Evolutionary conservation across 768 basidiomycete genomes (phyloP).

Genomic region (Amanita inopinata): DNA sequence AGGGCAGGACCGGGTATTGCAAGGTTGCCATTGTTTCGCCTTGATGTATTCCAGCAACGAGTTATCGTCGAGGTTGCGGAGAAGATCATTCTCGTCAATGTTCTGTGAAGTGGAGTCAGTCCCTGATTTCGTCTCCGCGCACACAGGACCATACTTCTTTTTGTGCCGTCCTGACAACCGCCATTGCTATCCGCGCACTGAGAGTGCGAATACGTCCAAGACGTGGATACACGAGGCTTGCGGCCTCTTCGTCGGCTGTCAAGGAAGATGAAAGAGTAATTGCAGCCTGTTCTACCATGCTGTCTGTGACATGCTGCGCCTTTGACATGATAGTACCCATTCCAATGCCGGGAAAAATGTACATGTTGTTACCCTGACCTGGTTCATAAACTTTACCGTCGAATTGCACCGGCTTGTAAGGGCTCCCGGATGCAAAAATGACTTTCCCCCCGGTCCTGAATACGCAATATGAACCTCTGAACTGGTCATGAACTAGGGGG

Average conservation of each 20-base stretch:
- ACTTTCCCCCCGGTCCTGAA: constrained; percentile 52
- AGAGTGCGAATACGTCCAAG: constrained; percentile 58
- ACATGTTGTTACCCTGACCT: constrained; percentile 80
- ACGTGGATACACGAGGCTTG: constrained; percentile 59
- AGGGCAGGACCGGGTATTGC: constrained; percentile 17
- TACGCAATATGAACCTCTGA: neutral
- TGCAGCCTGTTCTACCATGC: constrained; percentile 60
- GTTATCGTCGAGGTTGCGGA: constrained; percentile 38
- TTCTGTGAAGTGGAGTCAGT: constrained; percentile 18
- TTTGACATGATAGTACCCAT: constrained; percentile 52
- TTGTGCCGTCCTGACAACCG: constrained; percentile 58
- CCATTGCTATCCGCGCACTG: constrained; percentile 48
- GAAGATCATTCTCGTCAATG: constrained; percentile 35
- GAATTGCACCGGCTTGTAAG: constrained; percentile 46
- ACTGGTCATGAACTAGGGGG: neutral
- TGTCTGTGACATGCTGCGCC: constrained; percentile 50
- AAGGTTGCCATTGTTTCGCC: constrained; percentile 49
- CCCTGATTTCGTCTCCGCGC: neutral
- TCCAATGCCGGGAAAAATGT: constrained; percentile 55
- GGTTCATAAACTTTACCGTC: constrained; percentile 44
- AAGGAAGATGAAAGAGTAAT: constrained; percentile 52
- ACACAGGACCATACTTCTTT: constrained; percentile 35
- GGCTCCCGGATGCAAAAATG: constrained; percentile 67
- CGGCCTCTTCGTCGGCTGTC: constrained; percentile 40
- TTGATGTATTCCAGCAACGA: constrained; percentile 39